Conservation (phyloP, 306 rosid species). For the Corylus heterophylla region DNA sequence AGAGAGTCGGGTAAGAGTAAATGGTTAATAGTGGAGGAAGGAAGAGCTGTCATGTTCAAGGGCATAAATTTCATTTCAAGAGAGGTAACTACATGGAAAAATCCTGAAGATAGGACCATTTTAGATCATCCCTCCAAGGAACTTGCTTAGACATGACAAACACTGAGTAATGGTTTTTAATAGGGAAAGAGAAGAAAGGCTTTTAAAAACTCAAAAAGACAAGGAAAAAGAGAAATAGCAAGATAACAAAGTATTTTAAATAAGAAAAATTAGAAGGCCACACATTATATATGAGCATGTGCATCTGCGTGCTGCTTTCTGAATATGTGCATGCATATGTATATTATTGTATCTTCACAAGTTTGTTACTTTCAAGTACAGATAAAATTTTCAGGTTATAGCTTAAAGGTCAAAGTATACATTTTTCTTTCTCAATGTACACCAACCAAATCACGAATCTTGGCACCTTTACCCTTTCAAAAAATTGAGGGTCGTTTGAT, state of each 20-base stretch:
- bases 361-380: background rate
- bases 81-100: background rate
- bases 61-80: background rate
- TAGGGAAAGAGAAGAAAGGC: background rate
- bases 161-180: background rate
- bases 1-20: background rate
- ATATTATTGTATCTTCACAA: background rate
- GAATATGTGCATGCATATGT: background rate
- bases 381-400: background rate
- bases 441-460: background rate
- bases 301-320: background rate
- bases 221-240: background rate
- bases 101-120: background rate
- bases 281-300: background rate
- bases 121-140: background rate
- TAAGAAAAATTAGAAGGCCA: background rate
- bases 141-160: background rate
- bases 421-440: background rate
- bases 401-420: background rate
- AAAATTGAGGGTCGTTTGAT: background rate
- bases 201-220: background rate
- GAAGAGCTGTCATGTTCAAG: background rate
- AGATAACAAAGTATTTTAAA: background rate
- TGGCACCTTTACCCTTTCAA: background rate
- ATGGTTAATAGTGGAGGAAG: background rate